Base-by-base conservation (phyloP, 2,329 filamentous ascomycete genomes). In the Neospermospora avenae region DNA sequence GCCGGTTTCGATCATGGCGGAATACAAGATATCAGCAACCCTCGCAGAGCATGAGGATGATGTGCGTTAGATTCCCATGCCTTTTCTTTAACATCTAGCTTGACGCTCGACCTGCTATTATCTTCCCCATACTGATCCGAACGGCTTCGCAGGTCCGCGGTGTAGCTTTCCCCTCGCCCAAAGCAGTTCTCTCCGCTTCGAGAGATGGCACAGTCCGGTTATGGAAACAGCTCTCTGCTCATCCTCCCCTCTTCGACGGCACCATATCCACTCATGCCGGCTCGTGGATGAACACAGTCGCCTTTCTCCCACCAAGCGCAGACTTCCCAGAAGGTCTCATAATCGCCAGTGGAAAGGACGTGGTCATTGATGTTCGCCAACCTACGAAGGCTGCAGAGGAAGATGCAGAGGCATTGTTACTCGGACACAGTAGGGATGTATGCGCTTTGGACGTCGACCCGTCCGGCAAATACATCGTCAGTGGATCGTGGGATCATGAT, bases 11-110 rank as follows among this genome's bases (percentile, higher is more conserved):
- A 64, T 66, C 69, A 93, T 93, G 89, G 79, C 82, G 75, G 88
- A 92, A 74, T 98, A 91, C 82, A 96, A 93, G 83, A 86, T 99
- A 72, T 96, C 95, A 63, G 92, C 93, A 68, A 89, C 91, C 72
- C 83, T 99, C 67, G 80, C 86, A 68, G 93, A 91, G 71, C 95
- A 99, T 75, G 89, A 95, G 75, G 89, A 95, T 74, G 95, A 99
- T 85, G 95, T 97, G 81, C 77, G 87, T 53, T 54, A n/a, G 18
- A 1, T 39, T 44, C 10, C 39, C 44, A 35, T 22, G 4, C 24
- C 24, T 39, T 20, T 34, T 46, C 62, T 39, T 58, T 56, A 65
- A 61, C 54, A 53, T n/a, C 22, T 3, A 11, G 20, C 63, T n/a
- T n/a, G n/a, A n/a, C n/a, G n/a, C n/a, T n/a, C n/a, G n/a, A n/a